Conservation (phyloP, 2,329 filamentous ascomycete species). For the Fusarium tjaetaba region DNA sequence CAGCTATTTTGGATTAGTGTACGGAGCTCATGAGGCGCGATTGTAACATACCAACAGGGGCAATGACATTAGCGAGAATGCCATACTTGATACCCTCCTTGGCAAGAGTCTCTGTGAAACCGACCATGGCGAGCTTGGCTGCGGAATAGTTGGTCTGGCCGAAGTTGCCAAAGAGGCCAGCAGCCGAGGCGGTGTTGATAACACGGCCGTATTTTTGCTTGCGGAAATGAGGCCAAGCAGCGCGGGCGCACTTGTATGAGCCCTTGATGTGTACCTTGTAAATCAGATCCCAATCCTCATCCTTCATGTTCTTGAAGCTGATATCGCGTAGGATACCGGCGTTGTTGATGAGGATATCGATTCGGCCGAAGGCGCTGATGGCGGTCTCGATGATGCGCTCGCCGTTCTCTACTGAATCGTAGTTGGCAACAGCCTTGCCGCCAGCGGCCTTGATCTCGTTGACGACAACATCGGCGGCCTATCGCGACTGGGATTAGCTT, state of each 20-base stretch:
- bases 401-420: conserved; percentile 92
- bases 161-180: conserved; percentile 94
- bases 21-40: background rate
- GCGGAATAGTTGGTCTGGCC: conserved; percentile 98
- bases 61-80: conserved; percentile 94
- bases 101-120: conserved; percentile 96
- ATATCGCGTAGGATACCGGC: conserved; percentile 94
- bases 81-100: conserved; percentile 99
- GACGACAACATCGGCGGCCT: conserved; percentile 86
- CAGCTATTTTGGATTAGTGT: conserved; percentile 63
- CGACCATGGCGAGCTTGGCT: conserved; percentile 93
- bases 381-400: conserved; percentile 94
- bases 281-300: conserved; percentile 95
- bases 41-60: conserved; percentile 72
- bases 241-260: conserved; percentile 93
- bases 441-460: conserved; percentile 86
- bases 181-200: conserved; percentile 97
- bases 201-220: conserved; percentile 98
- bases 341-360: conserved; percentile 98
- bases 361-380: conserved; percentile 81
- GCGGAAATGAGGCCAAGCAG: conserved; percentile 96
- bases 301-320: conserved; percentile 99
- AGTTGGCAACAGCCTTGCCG: conserved; percentile 97
- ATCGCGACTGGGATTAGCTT: conserved; percentile 34
- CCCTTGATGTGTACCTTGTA: conserved; percentile 92